phyloP scores from a whole-genome alignment of 495 filamentous ascomycete genomes.

The Hypoxylon lienhwacheense region DNA sequence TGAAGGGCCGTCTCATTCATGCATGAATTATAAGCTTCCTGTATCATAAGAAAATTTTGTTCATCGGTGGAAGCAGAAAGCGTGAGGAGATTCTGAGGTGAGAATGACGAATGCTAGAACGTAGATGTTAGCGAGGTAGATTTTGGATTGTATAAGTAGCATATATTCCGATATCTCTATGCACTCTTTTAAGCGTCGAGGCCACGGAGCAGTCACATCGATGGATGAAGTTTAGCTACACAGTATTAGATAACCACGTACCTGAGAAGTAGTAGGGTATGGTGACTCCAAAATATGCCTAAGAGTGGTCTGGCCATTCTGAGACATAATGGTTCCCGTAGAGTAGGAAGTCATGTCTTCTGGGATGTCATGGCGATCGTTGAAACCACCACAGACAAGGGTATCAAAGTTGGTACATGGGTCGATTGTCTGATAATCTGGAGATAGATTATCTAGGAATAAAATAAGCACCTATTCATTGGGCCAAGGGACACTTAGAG shows the following conservation, averaged over 20 bases:
- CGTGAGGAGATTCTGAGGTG: slow-evolving; percentile 43
- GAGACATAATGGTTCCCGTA: slow-evolving; percentile 60
- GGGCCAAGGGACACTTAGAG: background rate
- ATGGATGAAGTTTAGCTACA: no score
- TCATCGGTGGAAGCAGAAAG: slow-evolving; percentile 49
- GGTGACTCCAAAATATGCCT: slow-evolving; percentile 65
- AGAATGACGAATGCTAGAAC: slow-evolving; percentile 50
- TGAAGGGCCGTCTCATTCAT: slow-evolving; percentile 60
- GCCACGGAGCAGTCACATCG: no score
- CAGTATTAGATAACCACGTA: slow-evolving; percentile 9
- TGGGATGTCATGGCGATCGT: slow-evolving; percentile 65
- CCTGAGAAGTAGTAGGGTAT: slow-evolving; percentile 50
- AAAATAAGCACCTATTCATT: slow-evolving; percentile 11
- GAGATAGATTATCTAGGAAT: slow-evolving; percentile 57
- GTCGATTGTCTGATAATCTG: slow-evolving; percentile 64
- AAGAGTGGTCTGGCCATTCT: slow-evolving; percentile 60
- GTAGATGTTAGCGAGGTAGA: slow-evolving; percentile 16
- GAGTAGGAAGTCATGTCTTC: slow-evolving; percentile 64
- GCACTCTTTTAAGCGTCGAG: background rate
- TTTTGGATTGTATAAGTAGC: background rate
- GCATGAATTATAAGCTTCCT: slow-evolving; percentile 65
- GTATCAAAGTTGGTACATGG: slow-evolving; percentile 69
- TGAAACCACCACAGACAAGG: slow-evolving; percentile 70
- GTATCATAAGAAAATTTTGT: slow-evolving; percentile 67
- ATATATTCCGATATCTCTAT: background rate